Evolutionary conservation across 495 filamentous ascomycete species (phyloP).

Genomic region (Sabuloglossum arenarium): DNA sequence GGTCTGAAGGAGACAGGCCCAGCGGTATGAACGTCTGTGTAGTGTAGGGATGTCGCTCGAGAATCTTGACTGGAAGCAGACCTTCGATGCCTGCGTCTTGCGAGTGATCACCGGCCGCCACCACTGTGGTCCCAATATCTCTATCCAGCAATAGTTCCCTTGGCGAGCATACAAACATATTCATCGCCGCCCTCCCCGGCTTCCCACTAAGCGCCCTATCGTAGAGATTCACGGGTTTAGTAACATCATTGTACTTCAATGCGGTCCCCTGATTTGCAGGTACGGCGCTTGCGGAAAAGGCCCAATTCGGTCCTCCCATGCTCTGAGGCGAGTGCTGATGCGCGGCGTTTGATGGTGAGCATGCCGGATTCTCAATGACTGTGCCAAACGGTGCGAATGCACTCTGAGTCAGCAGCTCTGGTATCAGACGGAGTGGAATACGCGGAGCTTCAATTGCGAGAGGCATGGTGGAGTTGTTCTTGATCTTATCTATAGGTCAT

Average conservation of each 20-base stretch:
- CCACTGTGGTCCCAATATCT: not conserved
- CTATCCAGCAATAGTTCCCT: conserved; percentile 21
- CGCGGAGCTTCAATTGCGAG: not conserved
- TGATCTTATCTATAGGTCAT: too few species aligned
- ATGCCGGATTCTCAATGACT: conserved; percentile 51
- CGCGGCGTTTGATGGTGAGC: conserved; percentile 24
- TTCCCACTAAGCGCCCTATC: conserved; percentile 37
- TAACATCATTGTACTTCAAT: conserved; percentile 64
- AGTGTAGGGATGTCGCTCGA: conserved; percentile 88
- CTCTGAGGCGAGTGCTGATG: conserved; percentile 15
- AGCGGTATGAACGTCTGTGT: conserved; percentile 83
- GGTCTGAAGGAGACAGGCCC: conserved; percentile 24
- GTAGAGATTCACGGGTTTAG: conserved; percentile 48
- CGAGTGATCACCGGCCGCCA: conserved; percentile 1
- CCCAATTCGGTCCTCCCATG: conserved; percentile 9
- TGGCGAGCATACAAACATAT: conserved; percentile 77
- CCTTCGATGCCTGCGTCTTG: not conserved
- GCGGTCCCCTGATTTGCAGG: conserved; percentile 72
- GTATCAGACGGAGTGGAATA: not conserved
- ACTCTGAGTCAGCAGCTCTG: conserved; percentile 34
- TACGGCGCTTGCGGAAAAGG: not conserved
- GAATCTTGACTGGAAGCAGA: conserved; percentile 47
- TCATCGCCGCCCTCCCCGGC: conserved; percentile 43
- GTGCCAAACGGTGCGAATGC: conserved; percentile 68
- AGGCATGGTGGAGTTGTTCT: not conserved